Conservation (phyloP, 164 flowering plant genomes). For the Vitis riparia region DNA sequence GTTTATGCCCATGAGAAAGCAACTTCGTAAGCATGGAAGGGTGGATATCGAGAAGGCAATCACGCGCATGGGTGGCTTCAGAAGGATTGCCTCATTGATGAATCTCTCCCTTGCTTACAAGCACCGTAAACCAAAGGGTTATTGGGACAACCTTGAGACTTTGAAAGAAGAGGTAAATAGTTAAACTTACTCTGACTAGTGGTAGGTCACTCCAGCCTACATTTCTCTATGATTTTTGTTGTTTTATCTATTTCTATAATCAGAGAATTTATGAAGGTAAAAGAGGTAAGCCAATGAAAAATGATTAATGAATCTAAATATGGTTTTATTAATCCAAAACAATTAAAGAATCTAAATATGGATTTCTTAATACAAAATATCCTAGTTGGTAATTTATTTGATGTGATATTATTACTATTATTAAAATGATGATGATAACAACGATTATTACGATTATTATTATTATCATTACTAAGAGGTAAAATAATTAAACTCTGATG, state of each 20-base stretch:
- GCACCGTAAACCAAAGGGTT: conserved; percentile 90
- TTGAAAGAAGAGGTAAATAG: conserved; percentile 74
- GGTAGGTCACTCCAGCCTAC: background rate
- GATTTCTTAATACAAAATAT: no score
- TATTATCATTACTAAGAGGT: no score
- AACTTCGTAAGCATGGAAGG: conserved; percentile 83
- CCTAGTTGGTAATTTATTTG: no score
- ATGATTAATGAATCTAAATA: no score
- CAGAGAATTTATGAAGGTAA: background rate
- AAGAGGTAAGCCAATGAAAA: background rate
- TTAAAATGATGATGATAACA: no score
- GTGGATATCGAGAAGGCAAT: conserved; percentile 96
- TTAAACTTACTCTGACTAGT: background rate
- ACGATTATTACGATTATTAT: no score
- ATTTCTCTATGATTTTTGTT: no score
- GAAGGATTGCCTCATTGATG: conserved; percentile 77
- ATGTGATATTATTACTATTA: no score
- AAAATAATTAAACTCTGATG: no score
- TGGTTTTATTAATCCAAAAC: no score
- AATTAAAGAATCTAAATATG: no score
- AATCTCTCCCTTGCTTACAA: conserved; percentile 94
- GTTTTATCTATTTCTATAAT: no score
- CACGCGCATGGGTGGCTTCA: conserved; percentile 89
- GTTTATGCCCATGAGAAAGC: conserved; percentile 98
- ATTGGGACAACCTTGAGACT: conserved; percentile 90